Base-by-base conservation (phyloP, 306 rosid species). In the Lathyrus tuberosus region DNA sequence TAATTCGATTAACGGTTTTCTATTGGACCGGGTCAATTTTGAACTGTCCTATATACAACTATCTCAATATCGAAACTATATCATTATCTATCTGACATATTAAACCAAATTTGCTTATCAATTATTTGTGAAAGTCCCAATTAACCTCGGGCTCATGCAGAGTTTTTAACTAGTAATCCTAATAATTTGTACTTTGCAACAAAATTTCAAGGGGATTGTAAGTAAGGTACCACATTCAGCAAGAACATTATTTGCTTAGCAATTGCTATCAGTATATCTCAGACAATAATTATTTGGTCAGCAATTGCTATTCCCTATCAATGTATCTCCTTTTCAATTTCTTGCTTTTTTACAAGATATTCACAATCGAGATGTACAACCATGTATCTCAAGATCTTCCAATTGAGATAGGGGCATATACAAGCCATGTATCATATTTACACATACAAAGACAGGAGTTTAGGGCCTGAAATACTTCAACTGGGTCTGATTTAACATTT, bases 401-500 rank as follows among this genome's bases (percentile, higher is more conserved):
- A 74, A 33, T 24, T 53, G 60, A 22, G 16, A 31, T 7, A 16
- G 67, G 61, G 47, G 51, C 22, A 35, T 35, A 35, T 35, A 35
- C 10, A 8, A 24, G 40, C 40, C 40, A 35, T 35, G 40, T 7
- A 75, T 71, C 73, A 48, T 81, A 80, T 84, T 71, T 85, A 80
- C 89, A 84, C 89, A 82, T 31, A 43, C 20, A 9, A 65, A 53
- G 59, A 4, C 17, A 64, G 47, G 17, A 74, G 74, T 54, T 54
- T 67, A 44, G 26, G 35, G 65, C 48, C 28, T 33, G 26, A 70
- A 65, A 42, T n/a, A 17, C 57, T 59, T 79, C 67, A 85, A 76
- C 73, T 71, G 6, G 69, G 73, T 65, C 69, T 65, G 54, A 69
- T 78, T 40, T 84, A 85, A 62, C 80, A 72, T 69, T 78, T 86